Evolutionary conservation across 2,329 filamentous ascomycete species (phyloP).

Genomic region (Colletotrichum melonis): DNA sequence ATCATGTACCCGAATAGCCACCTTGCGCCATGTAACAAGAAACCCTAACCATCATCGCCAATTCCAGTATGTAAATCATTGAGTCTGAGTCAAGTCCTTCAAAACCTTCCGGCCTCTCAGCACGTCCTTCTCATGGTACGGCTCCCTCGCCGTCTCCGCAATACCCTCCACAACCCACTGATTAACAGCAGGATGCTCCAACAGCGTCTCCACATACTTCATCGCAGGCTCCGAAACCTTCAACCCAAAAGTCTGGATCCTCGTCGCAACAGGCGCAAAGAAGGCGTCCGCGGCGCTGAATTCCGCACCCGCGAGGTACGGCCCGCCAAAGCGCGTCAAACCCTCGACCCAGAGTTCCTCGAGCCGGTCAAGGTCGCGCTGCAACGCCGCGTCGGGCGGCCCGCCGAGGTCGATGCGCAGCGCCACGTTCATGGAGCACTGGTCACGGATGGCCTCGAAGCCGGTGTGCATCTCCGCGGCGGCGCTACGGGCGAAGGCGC

Average conservation of each 20-base stretch:
- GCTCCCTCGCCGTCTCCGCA: conserved; percentile 50
- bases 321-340: conserved; percentile 52
- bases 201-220: conserved; percentile 48
- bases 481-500: conserved; percentile 56
- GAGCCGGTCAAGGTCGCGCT: conserved; percentile 49
- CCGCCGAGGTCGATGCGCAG: conserved; percentile 48
- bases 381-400: conserved; percentile 43
- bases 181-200: conserved; percentile 48
- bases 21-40: background rate
- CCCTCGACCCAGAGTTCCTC: conserved; percentile 51
- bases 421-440: conserved; percentile 56
- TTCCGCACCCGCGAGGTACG: conserved; percentile 50
- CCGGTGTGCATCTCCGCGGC: conserved; percentile 60
- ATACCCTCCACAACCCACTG: conserved; percentile 52
- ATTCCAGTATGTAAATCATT: background rate
- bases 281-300: conserved; percentile 55
- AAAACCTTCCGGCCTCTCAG: conserved; percentile 17
- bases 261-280: conserved; percentile 53
- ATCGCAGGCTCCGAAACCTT: conserved; percentile 43
- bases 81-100: conserved; percentile 14
- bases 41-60: background rate
- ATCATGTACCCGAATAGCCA: background rate
- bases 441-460: conserved; percentile 52
- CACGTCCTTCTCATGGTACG: conserved; percentile 16
- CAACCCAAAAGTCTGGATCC: conserved; percentile 51